Base-by-base conservation (phyloP, 2,329 filamentous ascomycete genomes). In the Penicillium vulpinum region DNA sequence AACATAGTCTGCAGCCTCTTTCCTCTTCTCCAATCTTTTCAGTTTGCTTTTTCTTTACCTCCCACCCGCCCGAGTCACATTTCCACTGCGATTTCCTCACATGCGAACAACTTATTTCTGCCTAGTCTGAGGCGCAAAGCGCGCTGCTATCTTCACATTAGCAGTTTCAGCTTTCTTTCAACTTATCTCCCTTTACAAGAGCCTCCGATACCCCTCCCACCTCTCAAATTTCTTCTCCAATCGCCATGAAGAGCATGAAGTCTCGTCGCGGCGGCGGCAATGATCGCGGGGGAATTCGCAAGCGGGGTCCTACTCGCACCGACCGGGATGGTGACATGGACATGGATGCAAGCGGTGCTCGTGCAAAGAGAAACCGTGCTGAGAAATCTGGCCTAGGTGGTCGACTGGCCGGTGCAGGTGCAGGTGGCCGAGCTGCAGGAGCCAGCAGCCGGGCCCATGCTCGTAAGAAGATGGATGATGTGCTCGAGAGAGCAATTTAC, bases 311-410 rank as follows among this genome's bases (percentile, higher is more conserved):
- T 21, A 69, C 72, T 48, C 76, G 79, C 56, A 72, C 81, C 51
- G 85, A 87, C 68, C 80, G 79, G 65, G 85, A 88, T 76, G 85
- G 85, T 33, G 85, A 88, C 69, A 70, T 87, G 58, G 76, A 80
- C 43, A 88, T 87, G 85, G 83, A 81, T 67, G 72, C 72, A 49
- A 69, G 74, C 35, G 68, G 75, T 31, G 70, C 69, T 48, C 70
- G 71, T 41, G 70, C 65, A 29, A 68, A 71, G 59, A 73, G 70
- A 31, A 74, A 70, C 53, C 71, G 71, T 11, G 29, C 54, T 22
- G 54, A 56, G 5, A 29, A 43, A 21, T 52, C 54, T 31, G 54
- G 33, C 21, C 11, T 52, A 26, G 54, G 54, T 41, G 54, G 54
- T 2, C 54, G 54, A 22, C n/a, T 35, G 9, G 49, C 48, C 11